Evolutionary conservation across 495 filamentous ascomycete genomes (phyloP).

Genomic region (Aspergillus mulundensis): DNA sequence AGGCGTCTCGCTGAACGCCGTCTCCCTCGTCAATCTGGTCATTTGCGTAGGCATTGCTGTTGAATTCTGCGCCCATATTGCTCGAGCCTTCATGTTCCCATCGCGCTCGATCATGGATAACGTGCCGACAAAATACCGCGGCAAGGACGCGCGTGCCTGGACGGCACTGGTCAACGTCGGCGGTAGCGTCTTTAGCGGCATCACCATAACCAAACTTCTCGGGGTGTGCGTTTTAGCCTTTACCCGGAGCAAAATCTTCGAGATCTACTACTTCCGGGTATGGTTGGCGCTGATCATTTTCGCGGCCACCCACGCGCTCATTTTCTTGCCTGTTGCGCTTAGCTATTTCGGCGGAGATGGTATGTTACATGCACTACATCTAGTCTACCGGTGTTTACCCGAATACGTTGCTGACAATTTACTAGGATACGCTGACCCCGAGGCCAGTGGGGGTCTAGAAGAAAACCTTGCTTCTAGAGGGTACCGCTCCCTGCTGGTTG

Average conservation of each 20-base stretch:
- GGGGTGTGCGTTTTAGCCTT: slow-evolving; percentile 92
- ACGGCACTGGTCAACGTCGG: slow-evolving; percentile 90
- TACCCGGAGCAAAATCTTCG: slow-evolving; percentile 96
- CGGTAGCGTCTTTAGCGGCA: slow-evolving; percentile 89
- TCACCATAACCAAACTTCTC: slow-evolving; percentile 90
- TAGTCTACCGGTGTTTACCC: not conserved
- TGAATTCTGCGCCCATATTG: slow-evolving; percentile 97
- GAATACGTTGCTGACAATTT: slow-evolving; percentile 6
- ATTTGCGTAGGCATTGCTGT: slow-evolving; percentile 95
- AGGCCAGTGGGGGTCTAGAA: slow-evolving; percentile 77
- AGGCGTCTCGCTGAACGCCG: slow-evolving; percentile 88
- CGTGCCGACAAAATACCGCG: slow-evolving; percentile 59
- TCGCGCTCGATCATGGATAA: slow-evolving; percentile 70
- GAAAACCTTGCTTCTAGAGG: slow-evolving; percentile 65
- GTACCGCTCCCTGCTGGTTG: slow-evolving; percentile 47
- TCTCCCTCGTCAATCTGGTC: slow-evolving; percentile 93
- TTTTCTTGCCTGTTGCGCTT: slow-evolving; percentile 88
- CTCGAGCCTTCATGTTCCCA: slow-evolving; percentile 93
- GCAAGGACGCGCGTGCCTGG: slow-evolving; percentile 83
- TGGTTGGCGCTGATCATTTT: slow-evolving; percentile 89
- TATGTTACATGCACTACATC: slow-evolving; percentile 27
- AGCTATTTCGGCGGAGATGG: slow-evolving; percentile 82
- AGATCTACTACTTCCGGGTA: slow-evolving; percentile 97
- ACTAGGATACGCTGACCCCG: slow-evolving; percentile 75
- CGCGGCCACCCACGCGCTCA: slow-evolving; percentile 81